Conservation (phyloP, 139 green algal genomes). For the Chlamydomonas schloesseri region DNA sequence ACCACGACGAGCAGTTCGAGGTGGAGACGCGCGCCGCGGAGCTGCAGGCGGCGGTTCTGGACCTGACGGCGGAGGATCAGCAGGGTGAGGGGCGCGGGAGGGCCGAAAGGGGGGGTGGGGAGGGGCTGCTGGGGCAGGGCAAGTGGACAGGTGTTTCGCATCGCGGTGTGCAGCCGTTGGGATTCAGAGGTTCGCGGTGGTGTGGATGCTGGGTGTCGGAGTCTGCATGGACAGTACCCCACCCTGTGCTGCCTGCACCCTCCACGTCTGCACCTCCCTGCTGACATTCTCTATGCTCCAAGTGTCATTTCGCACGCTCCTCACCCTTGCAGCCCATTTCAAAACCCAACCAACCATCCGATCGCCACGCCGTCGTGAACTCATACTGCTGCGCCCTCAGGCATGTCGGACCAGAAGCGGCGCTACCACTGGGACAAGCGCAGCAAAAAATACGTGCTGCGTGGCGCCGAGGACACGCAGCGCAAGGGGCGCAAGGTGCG, state of each 20-base stretch:
- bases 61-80: constrained; percentile 84
- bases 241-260: too few species aligned
- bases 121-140: not conserved
- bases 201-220: too few species aligned
- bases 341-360: too few species aligned
- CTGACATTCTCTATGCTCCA: too few species aligned
- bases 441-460: constrained; percentile 80
- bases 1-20: constrained; percentile 56
- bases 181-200: too few species aligned
- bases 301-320: too few species aligned
- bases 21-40: constrained; percentile 55
- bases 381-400: constrained; percentile 26
- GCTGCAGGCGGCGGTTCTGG: constrained; percentile 77
- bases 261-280: too few species aligned
- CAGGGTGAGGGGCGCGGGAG: constrained; percentile 26
- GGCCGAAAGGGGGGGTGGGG: not conserved
- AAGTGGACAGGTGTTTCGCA: too few species aligned
- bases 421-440: constrained; percentile 88
- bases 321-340: too few species aligned
- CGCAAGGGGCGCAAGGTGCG: constrained; percentile 40
- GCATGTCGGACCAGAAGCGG: constrained; percentile 63
- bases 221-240: too few species aligned
- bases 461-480: constrained; percentile 57
- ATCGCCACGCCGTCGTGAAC: too few species aligned
- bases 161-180: too few species aligned